Evolutionary conservation across 805 yeast species (phyloP), one percentile per base, ranked within the genome.

Genomic region (Suhomyces tanzawaensis): DNA sequence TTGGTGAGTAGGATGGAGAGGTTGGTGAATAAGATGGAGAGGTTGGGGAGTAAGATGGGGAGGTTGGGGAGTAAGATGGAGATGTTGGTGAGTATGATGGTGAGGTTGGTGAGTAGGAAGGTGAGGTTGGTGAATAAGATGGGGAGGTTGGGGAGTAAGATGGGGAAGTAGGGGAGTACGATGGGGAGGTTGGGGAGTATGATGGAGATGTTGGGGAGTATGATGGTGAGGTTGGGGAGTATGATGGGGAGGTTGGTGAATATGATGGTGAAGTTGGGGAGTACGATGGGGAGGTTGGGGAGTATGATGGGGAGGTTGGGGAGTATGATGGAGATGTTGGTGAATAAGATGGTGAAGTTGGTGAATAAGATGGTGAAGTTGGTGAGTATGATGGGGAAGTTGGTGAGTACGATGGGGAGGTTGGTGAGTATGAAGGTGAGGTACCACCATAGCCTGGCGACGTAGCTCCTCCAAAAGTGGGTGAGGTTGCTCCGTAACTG

Each of bases 271-370:
- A 77, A 0, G 93, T 85, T 35, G 95, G 95, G 3, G 82, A 72
- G 58, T 87, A 89, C 7, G 72, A 56, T 51, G 95, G 95, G 0
- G 90, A 81, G 0, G 95, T 85, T 45, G 95, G 95, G 0, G 84
- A 74, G 53, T 82, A 82, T 12, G 64, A 51, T 44, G 90, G 89
- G 3, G 82, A 73, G 0, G 90, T 81, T 29, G 90, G 86, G 1
- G 77, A 66, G 58, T 79, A 81, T 2, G 73, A 60, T 49, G 81
- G 81, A 13, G 80, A 71, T 4, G 81, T 70, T 46, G 82, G 82
- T 0, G 77, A 70, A 52, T 77, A 81, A 1, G 67, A 48, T 55
- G 89, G 81, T 0, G 90, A 81, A 0, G 88, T 81, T 39, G 95
- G 95, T 0, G 83, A 73, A 55, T 86, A 86, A 3, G 74, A 57